These are phyloP conservation scores for Penicillium sp. DNA, from an alignment of 2,329 filamentous ascomycete species.

Conservation along the genomic window DNA sequence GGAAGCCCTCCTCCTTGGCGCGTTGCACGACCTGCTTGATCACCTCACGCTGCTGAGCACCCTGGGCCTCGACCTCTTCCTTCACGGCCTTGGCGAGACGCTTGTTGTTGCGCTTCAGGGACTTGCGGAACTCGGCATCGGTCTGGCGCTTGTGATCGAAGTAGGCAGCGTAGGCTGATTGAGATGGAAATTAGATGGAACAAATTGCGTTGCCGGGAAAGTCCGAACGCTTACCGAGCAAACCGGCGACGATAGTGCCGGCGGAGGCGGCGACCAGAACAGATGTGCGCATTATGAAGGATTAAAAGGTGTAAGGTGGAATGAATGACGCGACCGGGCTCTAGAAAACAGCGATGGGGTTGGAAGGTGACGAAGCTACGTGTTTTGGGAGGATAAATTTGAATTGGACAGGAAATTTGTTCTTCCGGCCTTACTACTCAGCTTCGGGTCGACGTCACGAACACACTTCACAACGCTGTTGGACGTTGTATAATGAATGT, in stretches of 20 bases:
- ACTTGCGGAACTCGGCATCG: slow-evolving; percentile 63
- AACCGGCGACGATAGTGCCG: slow-evolving; percentile 59
- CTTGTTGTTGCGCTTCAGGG: slow-evolving; percentile 53
- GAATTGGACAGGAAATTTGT: slow-evolving; percentile 33
- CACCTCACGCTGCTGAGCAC: slow-evolving; percentile 55
- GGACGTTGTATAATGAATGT: not conserved
- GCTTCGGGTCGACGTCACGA: not conserved
- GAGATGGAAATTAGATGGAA: not conserved
- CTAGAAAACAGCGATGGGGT: slow-evolving; percentile 7
- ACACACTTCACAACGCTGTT: not conserved
- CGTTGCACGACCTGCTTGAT: slow-evolving; percentile 76
- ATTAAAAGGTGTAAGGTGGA: not conserved
- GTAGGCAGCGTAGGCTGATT: slow-evolving; percentile 62
- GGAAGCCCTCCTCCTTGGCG: slow-evolving; percentile 90
- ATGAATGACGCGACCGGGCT: slow-evolving; percentile 1
- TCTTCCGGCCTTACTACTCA: slow-evolving; percentile 37
- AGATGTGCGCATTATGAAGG: slow-evolving; percentile 52
- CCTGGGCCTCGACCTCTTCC: slow-evolving; percentile 49
- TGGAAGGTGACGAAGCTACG: not conserved
- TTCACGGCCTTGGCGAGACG: slow-evolving; percentile 48
- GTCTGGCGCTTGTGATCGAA: slow-evolving; percentile 66
- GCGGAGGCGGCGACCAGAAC: slow-evolving; percentile 60
- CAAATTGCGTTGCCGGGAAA: not conserved
- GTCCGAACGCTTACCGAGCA: slow-evolving; percentile 48
- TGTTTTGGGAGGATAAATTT: slow-evolving; percentile 30